Evolutionary conservation across 352 stramenopile genomes (phyloP), one percentile per base, ranked within the genome.

Genomic region (Thraustotheca clavata): DNA sequence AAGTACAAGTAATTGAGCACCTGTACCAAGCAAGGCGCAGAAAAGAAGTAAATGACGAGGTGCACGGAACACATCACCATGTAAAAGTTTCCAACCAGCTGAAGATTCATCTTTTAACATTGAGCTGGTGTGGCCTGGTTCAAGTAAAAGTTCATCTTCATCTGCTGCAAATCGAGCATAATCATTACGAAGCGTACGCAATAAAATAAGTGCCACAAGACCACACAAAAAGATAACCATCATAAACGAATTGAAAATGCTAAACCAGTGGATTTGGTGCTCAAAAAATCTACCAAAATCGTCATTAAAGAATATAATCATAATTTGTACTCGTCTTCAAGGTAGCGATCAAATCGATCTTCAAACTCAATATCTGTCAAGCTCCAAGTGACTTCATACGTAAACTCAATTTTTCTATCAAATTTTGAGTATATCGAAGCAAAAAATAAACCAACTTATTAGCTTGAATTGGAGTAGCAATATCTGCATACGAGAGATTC

Each of bases 241-340:
- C 94, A 98, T 98, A 71, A 98, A 98, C 69, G 88, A 96, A 74
- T 98, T 98, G 73, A 98, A 97, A 60, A 98, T 97, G 54, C 87
- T 97, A 67, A 98, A 98, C 94, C 94, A 98, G 70, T 98, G 94
- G 71, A 99, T 99, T 65, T 98, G 93, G 76, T 99, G 97, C 80
- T 99, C 97, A 73, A 99, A 99, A 69, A 99, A 99, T 49, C 77
- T 87, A 39, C 18, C 8, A n/a, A 49, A 22, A 47, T 7, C 6
- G 36, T 3, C 33, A 2, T 34, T 22, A 41, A 11, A 43, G 3
- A 14, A 22, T 34, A 16, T 31, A 32, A 46, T 60, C 22, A n/a
- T 29, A 46, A 26, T 47, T 70, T 71, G 50, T 77, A 87, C 70
- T 96, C 89, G 72, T 98, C 95, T 75, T 99, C 96, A 40, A 99